phyloP scores from a whole-genome alignment of 345 rosid genomes.

The Acer yangbiense region DNA sequence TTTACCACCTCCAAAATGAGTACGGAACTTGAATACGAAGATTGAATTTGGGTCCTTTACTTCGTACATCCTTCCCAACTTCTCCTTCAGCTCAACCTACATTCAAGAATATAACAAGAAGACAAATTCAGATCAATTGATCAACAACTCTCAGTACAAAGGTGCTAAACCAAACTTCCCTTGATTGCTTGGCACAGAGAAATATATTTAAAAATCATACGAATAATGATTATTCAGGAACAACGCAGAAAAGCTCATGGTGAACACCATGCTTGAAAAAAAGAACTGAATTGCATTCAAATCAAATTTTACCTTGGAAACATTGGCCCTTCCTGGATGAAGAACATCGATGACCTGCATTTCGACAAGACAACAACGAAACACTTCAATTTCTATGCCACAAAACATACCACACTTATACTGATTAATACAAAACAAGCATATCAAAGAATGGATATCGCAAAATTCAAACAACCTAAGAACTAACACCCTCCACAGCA shows the following conservation, averaged over 20 bases:
- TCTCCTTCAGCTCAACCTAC: conserved; percentile 89
- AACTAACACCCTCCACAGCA: background rate
- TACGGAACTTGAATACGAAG: conserved; percentile 94
- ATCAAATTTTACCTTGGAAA: conserved; percentile 63
- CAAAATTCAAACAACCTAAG: background rate
- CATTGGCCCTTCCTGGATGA: conserved; percentile 95
- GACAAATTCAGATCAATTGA: background rate
- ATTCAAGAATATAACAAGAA: background rate
- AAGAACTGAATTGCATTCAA: background rate
- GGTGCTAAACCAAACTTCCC: background rate
- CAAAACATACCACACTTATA: background rate
- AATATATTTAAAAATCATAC: too few relatives aligned
- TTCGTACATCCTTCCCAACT: conserved; percentile 76
- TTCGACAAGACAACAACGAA: background rate
- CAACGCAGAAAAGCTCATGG: too few relatives aligned
- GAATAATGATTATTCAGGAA: too few relatives aligned
- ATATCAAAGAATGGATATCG: background rate
- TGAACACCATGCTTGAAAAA: background rate
- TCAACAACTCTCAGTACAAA: background rate
- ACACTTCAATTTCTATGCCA: background rate
- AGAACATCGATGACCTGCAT: conserved; percentile 88
- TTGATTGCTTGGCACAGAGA: too few relatives aligned
- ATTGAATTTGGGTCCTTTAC: conserved; percentile 89
- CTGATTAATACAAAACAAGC: background rate
- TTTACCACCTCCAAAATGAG: conserved; percentile 98